Percentiles rank a stretch among this genome's conserved stretches.
Conservation (phyloP, 164 flowering plant species). For the Chimonanthus salicifolius region DNA sequence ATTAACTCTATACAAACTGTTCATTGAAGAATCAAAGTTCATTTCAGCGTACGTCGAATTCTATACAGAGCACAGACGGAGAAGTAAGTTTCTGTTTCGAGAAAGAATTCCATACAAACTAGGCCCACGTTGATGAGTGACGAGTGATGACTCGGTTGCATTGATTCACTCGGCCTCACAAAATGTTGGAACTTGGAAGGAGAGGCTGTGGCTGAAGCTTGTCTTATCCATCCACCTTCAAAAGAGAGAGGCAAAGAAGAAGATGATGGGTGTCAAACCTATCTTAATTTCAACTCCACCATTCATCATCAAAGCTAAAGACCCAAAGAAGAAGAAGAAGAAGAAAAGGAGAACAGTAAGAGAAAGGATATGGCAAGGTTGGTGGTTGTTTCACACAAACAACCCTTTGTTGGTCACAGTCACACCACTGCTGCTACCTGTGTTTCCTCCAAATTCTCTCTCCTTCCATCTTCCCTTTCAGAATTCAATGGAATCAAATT, state of each 20-base stretch:
- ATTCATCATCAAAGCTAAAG: not conserved
- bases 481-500: constrained; percentile 71
- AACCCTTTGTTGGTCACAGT: constrained; percentile 18
- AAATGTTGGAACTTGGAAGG: constrained; percentile 13
- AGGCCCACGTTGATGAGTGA: no score
- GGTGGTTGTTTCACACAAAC: constrained; percentile 51
- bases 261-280: constrained; percentile 3
- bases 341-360: not conserved
- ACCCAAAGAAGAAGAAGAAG: not conserved
- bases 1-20: no score
- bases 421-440: not conserved
- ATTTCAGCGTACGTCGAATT: no score
- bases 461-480: constrained; percentile 62
- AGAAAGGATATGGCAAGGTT: constrained; percentile 49
- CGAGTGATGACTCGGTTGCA: no score
- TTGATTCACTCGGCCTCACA: no score
- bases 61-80: no score
- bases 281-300: not conserved
- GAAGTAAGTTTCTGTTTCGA: no score
- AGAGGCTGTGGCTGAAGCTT: constrained; percentile 43
- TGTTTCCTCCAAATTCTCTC: constrained; percentile 32
- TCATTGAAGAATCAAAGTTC: no score
- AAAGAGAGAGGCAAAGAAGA: constrained; percentile 1
- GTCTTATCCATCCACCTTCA: constrained; percentile 42
- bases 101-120: no score